Percentiles rank a stretch among this genome's conserved stretches.
Conservation (phyloP, 176 grass and related monocot species). For the Musa itinerans region DNA sequence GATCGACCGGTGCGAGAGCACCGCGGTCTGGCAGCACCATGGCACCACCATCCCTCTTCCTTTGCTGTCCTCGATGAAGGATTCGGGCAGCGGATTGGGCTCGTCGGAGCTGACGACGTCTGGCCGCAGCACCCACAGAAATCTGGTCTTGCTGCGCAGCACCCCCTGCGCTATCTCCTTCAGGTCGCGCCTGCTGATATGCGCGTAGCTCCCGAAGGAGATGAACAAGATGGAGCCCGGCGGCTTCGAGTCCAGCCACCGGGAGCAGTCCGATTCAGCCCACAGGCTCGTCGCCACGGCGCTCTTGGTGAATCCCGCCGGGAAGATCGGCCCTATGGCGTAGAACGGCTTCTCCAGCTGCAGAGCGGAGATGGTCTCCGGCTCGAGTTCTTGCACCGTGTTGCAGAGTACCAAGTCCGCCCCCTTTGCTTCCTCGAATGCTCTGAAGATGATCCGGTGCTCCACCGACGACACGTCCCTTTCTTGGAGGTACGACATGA, state of each 20-base stretch:
- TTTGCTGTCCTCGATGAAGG: slow-evolving; percentile 16
- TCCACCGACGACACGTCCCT: slow-evolving; percentile 43
- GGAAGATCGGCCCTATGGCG: slow-evolving; percentile 60
- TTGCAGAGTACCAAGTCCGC: slow-evolving; percentile 57
- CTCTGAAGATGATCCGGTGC: slow-evolving; percentile 54
- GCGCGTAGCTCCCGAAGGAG: slow-evolving; percentile 72
- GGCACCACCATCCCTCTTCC: slow-evolving; percentile 40
- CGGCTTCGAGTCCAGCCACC: slow-evolving; percentile 39
- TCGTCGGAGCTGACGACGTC: slow-evolving; percentile 60
- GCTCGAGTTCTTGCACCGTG: slow-evolving; percentile 70
- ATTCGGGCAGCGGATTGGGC: slow-evolving; percentile 38
- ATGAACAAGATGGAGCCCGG: slow-evolving; percentile 46
- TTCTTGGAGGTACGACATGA: slow-evolving; percentile 50
- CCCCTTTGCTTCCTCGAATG: slow-evolving; percentile 45
- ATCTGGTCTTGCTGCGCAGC: slow-evolving; percentile 40
- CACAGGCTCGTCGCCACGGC: slow-evolving; percentile 53
- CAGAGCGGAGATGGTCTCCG: slow-evolving; percentile 39
- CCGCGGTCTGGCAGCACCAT: slow-evolving; percentile 69
- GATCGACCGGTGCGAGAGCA: slow-evolving; percentile 37
- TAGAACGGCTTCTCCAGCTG: slow-evolving; percentile 47
- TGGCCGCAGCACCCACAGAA: slow-evolving; percentile 56
- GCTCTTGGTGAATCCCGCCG: slow-evolving; percentile 38
- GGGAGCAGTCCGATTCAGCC: slow-evolving; percentile 50
- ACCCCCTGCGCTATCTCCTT: slow-evolving; percentile 48
- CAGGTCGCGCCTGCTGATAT: slow-evolving; percentile 36